Conservation (phyloP, 768 basidiomycete species). For the Cystofilobasidium ferigula region DNA sequence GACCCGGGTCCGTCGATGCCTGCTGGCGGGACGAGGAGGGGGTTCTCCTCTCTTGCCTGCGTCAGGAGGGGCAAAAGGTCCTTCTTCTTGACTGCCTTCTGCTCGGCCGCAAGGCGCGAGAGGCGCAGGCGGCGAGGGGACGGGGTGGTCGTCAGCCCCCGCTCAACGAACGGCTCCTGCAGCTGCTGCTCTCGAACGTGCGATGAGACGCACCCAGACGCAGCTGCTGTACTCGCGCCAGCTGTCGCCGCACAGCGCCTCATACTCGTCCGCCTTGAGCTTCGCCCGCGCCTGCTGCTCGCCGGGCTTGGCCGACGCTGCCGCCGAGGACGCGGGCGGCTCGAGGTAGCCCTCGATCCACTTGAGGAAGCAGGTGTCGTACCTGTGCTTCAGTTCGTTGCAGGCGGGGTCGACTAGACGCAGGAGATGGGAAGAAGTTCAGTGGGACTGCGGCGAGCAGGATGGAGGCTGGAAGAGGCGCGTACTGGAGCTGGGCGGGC, state of each 20-base stretch:
- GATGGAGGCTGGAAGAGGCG: too few species aligned
- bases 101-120: neutral
- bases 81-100: constrained; percentile 67
- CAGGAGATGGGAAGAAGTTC: neutral
- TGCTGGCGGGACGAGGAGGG: constrained; percentile 34
- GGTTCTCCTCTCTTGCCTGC: constrained; percentile 70
- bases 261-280: constrained; percentile 73
- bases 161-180: too few species aligned
- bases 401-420: constrained; percentile 47
- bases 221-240: constrained; percentile 74
- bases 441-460: neutral
- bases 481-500: too few species aligned
- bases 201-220: constrained; percentile 54
- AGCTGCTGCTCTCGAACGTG: too few species aligned
- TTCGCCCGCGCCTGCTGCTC: constrained; percentile 52
- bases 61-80: constrained; percentile 64
- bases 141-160: too few species aligned
- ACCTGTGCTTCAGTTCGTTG: constrained; percentile 76
- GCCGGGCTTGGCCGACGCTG: constrained; percentile 38
- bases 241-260: constrained; percentile 67
- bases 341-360: constrained; percentile 97
- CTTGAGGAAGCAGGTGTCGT: constrained; percentile 90
- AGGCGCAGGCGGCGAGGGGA: neutral
- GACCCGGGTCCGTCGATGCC: constrained; percentile 3
- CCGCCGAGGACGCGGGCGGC: constrained; percentile 40